phyloP scores from a whole-genome alignment of 2,329 filamentous ascomycete genomes.

The Periconia sp. region DNA sequence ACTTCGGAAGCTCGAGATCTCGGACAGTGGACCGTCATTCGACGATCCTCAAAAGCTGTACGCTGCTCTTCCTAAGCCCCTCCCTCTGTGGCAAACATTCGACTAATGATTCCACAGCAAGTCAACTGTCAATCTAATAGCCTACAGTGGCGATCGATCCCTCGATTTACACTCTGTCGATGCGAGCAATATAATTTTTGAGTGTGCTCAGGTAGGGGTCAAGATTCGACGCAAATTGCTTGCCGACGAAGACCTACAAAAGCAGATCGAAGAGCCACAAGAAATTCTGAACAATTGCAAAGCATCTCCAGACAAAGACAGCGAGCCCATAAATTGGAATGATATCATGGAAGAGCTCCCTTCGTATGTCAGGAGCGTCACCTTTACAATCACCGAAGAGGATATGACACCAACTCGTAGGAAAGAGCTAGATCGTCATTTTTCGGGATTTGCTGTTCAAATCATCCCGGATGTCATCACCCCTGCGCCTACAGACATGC shows the following conservation, averaged over 20 bases:
- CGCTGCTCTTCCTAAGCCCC: neutral
- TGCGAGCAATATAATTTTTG: neutral
- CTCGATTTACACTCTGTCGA: neutral
- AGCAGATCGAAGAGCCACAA: neutral
- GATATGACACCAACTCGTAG: slow-evolving; percentile 3
- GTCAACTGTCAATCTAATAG: neutral
- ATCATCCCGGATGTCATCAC: neutral
- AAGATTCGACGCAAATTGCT: neutral
- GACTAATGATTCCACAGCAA: neutral
- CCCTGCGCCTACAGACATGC: slow-evolving; percentile 1
- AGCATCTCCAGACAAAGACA: neutral
- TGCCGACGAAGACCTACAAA: neutral
- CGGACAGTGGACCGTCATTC: neutral
- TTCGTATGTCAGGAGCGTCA: slow-evolving; percentile 5
- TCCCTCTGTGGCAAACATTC: neutral
- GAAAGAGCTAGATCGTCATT: slow-evolving; percentile 4
- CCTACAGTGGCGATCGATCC: neutral
- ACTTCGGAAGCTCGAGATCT: neutral
- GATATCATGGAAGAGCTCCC: slow-evolving; percentile 5
- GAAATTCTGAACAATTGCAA: neutral
- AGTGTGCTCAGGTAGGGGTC: neutral
- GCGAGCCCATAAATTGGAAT: slow-evolving; percentile 3
- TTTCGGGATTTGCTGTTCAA: slow-evolving; percentile 9
- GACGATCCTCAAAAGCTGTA: slow-evolving; percentile 1
- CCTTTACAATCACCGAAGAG: slow-evolving; percentile 7